Conservation (phyloP, 129 eudicot genomes). For the Heracleum sosnowskyi region DNA sequence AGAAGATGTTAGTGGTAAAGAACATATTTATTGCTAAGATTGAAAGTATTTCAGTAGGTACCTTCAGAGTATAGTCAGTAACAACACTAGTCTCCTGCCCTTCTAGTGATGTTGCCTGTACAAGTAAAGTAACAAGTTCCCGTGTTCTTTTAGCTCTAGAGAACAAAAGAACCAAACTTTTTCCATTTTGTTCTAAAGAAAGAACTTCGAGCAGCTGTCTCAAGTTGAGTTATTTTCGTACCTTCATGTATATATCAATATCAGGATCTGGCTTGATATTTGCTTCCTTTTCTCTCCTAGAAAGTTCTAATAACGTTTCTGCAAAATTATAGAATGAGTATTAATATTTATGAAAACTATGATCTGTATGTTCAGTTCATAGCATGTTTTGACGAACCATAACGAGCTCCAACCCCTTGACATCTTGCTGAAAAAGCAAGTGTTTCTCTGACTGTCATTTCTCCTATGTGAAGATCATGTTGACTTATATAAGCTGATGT, state of each 20-base stretch:
- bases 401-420: slow-evolving; percentile 72
- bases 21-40: slow-evolving; percentile 9
- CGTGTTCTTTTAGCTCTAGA: neutral
- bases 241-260: slow-evolving; percentile 74
- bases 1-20: neutral
- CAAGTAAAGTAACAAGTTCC: neutral
- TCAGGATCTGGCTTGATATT: slow-evolving; percentile 66
- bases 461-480: slow-evolving; percentile 65
- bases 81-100: slow-evolving; percentile 63
- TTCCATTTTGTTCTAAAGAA: neutral
- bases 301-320: slow-evolving; percentile 62
- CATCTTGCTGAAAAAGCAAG: slow-evolving; percentile 67
- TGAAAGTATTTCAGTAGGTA: slow-evolving; percentile 21
- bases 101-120: slow-evolving; percentile 63
- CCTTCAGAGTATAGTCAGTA: slow-evolving; percentile 64
- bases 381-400: slow-evolving; percentile 36
- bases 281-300: slow-evolving; percentile 64
- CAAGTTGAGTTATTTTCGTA: slow-evolving; percentile 4
- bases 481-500: slow-evolving; percentile 71
- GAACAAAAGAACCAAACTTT: neutral
- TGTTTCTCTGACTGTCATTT: slow-evolving; percentile 73
- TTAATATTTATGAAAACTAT: neutral
- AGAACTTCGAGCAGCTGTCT: neutral
- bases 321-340: slow-evolving; percentile 10
- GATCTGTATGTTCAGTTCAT: neutral